phyloP scores from a whole-genome alignment of 2,329 filamentous ascomycete genomes.

The Xylariaceae sp. region DNA sequence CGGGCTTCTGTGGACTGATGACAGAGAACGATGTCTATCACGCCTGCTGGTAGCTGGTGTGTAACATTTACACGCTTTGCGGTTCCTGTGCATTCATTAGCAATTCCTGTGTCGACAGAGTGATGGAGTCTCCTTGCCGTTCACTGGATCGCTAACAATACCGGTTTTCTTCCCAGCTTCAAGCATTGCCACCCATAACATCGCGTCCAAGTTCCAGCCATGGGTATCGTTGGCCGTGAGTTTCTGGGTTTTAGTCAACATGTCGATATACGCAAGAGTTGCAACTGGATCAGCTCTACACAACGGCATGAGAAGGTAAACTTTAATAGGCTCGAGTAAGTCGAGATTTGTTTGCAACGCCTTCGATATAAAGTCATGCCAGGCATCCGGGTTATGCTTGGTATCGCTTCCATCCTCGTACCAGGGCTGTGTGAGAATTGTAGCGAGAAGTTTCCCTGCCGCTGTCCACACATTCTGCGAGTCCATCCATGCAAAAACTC shows the following conservation, averaged over 20 bases:
- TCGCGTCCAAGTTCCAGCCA: conserved; percentile 49
- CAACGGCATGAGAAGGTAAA: conserved; percentile 59
- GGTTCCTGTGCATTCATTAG: conserved; percentile 8
- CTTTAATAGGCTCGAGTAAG: conserved; percentile 60
- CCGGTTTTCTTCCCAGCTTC: conserved; percentile 68
- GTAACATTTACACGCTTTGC: conserved; percentile 24
- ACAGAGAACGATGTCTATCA: conserved; percentile 50
- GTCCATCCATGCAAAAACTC: conserved; percentile 53
- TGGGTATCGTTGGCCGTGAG: conserved; percentile 41
- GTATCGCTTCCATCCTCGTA: conserved; percentile 26
- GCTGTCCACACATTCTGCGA: conserved; percentile 55
- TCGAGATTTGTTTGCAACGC: conserved; percentile 46
- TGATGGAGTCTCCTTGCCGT: conserved; percentile 10
- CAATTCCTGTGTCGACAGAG: conserved; percentile 16
- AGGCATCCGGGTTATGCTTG: conserved; percentile 39
- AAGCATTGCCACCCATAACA: conserved; percentile 63
- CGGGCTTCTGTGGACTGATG: conserved; percentile 63
- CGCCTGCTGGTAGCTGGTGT: conserved; percentile 36
- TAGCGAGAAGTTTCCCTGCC: conserved; percentile 58
- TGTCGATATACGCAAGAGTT: conserved; percentile 54
- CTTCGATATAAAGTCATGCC: conserved; percentile 54
- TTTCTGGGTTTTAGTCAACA: conserved; percentile 50
- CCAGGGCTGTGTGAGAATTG: conserved; percentile 48
- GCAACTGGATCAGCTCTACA: conserved; percentile 55
- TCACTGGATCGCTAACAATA: conserved; percentile 64